Base-by-base conservation (phyloP, 2,329 filamentous ascomycete species). In the Passalora sequoiae region DNA sequence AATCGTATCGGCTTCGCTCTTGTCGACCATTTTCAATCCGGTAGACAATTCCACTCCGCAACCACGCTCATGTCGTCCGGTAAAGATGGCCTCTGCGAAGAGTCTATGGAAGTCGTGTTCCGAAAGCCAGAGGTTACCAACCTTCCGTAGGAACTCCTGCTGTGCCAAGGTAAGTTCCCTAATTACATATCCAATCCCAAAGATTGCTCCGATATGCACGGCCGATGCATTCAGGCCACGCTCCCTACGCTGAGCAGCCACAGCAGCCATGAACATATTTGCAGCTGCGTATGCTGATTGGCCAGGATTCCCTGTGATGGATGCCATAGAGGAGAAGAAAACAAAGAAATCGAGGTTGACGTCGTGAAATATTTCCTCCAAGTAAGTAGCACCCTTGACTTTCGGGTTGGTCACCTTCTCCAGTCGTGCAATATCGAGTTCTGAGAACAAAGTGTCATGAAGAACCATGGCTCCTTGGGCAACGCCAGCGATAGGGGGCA, bases 251-350 rank as follows among this genome's bases (percentile, higher is more conserved):
- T 70, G 58, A n/a, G 63, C 60, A 2, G 60, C 64, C 13, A 53
- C 25, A 19, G 17, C 40, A 7, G 27, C 24, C 40, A 39, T 39
- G 2, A 8, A n/a, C 21, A 29, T 41, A 15, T 53, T 79, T n/a
- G 73, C 76, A 0, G 75, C 74, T 1, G 74, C 70, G 46, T 80
- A 80, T 57, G 77, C 78, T n/a, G 74, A 69, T 47, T 81, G 77
- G 0, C 75, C 74, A 3, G 71, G 70, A 49, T 72, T 78, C 21
- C 77, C 77, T 30, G 78, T 74, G 6, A 79, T 62, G 19, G 74
- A 75, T 0, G 73, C 69, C 1, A 73, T 69, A 25, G 73, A 77
- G 19, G 76, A 74, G 7, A 80, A 63, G 22, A 77, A 69, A 30
- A 78, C 52, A 51, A 77, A 75, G 55, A 71, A 66, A 43, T 66